phyloP scores from a whole-genome alignment of 2,329 filamentous ascomycete genomes.

The Lanzia echinophila region DNA sequence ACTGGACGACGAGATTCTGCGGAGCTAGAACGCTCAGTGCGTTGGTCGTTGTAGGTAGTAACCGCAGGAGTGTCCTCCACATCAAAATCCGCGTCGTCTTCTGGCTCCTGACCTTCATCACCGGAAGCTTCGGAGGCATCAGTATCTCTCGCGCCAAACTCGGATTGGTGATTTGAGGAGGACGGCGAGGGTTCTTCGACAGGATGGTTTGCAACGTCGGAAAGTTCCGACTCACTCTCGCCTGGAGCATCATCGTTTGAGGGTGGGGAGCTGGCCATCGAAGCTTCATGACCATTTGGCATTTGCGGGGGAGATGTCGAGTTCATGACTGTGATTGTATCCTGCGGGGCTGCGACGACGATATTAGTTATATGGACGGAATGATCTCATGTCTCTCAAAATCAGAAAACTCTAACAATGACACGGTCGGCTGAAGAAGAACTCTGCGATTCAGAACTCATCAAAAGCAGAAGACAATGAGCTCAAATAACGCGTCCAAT shows the following conservation, averaged over 20 bases:
- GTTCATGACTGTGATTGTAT: slow-evolving; percentile 54
- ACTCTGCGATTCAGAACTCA: slow-evolving; percentile 20
- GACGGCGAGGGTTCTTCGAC: slow-evolving; percentile 44
- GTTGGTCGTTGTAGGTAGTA: slow-evolving; percentile 39
- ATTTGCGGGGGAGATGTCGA: slow-evolving; percentile 57
- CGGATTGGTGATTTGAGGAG: slow-evolving; percentile 34
- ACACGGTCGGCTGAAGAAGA: slow-evolving; percentile 17
- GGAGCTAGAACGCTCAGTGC: slow-evolving; percentile 57
- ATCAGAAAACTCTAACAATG: slow-evolving; percentile 18
- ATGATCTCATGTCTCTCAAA: slow-evolving; percentile 16
- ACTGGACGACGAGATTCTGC: slow-evolving; percentile 59
- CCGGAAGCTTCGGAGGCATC: slow-evolving; percentile 28
- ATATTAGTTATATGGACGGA: slow-evolving; percentile 37
- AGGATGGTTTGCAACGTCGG: slow-evolving; percentile 58
- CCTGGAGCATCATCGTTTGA: slow-evolving; percentile 38
- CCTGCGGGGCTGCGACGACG: slow-evolving; percentile 46
- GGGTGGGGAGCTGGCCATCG: slow-evolving; percentile 40
- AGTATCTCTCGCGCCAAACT: slow-evolving; percentile 26
- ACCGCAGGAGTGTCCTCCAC: slow-evolving; percentile 54
- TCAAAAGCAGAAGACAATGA: slow-evolving; percentile 10
- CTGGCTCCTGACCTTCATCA: slow-evolving; percentile 43
- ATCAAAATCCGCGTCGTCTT: slow-evolving; percentile 70
- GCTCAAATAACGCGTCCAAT: slow-evolving; percentile 12
- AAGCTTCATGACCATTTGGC: slow-evolving; percentile 60
- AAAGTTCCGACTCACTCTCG: slow-evolving; percentile 69